Evolutionary conservation across 345 rosid species (phyloP).

Genomic region (Euphorbia pulcherrima): DNA sequence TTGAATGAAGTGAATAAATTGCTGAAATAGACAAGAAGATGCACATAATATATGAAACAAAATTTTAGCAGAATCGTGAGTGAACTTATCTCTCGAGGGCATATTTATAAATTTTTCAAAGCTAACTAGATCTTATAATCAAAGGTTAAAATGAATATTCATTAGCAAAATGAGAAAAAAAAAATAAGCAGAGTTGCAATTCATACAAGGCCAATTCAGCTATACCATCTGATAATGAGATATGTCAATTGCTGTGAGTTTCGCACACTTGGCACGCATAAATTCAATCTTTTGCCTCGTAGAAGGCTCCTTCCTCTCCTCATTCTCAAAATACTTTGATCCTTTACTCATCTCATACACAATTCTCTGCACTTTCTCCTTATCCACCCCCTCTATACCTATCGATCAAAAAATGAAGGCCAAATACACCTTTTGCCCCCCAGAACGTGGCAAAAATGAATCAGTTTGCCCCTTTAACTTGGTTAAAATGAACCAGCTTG

Average conservation of each 20-base stretch:
- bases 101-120: background rate
- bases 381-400: slow-evolving; percentile 96
- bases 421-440: too few relatives aligned
- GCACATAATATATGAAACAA: background rate
- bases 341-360: slow-evolving; percentile 96
- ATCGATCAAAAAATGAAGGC: slow-evolving; percentile 6
- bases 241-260: slow-evolving; percentile 50
- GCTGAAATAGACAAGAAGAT: background rate
- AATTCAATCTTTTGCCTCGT: slow-evolving; percentile 60
- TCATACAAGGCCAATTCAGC: background rate
- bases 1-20: background rate
- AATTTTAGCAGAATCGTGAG: background rate
- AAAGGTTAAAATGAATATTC: background rate
- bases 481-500: too few relatives aligned
- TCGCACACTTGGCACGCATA: slow-evolving; percentile 53
- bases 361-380: slow-evolving; percentile 79
- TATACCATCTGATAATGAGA: slow-evolving; percentile 58
- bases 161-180: background rate
- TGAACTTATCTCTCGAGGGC: background rate
- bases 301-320: slow-evolving; percentile 69
- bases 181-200: slow-evolving; percentile 2
- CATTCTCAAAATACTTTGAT: slow-evolving; percentile 84
- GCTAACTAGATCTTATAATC: background rate
- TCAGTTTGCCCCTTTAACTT: too few relatives aligned
- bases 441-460: too few relatives aligned